Evolutionary conservation across 1,139 yeast genomes (phyloP), one percentile per base, ranked within the genome.

Genomic region (Candida smagusa): DNA sequence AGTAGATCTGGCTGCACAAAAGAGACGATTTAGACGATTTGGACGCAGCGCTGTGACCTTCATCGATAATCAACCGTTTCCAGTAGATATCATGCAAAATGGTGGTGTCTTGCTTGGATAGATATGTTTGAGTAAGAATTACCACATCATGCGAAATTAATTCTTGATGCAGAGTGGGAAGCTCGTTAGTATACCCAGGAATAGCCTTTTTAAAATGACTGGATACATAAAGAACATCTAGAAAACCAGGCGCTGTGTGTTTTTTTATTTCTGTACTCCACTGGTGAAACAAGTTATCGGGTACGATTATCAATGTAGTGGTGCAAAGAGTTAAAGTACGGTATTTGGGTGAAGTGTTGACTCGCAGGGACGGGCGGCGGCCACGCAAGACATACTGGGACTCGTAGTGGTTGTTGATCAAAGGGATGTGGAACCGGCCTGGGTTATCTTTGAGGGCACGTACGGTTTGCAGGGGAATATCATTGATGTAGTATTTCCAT

Each of bases 11-110:
- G 30, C 64, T 66, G 26, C 84, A 79, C 29, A 77, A 52, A 3
- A 59, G 52, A 22, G 79, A 79, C 1, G 76, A 67, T 39, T 74
- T 63, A 2, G 84, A 70, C 2, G 68, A 56, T 36, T 67, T 71
- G 3, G 81, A 69, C 40, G 67, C 69, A 72, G 81, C 69, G 22
- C 80, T 70, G 53, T 82, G 89, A 0, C 89, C 89, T 55, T 83
- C 89, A 52, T 83, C 90, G n/a, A 83, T 76, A 12, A 83, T 78
- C 22, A 82, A 58, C 22, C 89, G 53, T 49, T 82, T 83, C 89
- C 89, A 83, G 46, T 74, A 77, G 0, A 82, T 56, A 8, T 54
- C 50, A 23, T 59, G 53, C 9, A 81, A 52, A 0, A 70, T 61
- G 2, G 60, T 54, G 2, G 49, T 48, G 12, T 44, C 35, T 39